A percentile compares a stretch with the other conserved stretches of the same genome.
These are phyloP conservation scores for Clitopilus hobsonii DNA, from an alignment of 768 basidiomycete genomes.

Conservation along the genomic window DNA sequence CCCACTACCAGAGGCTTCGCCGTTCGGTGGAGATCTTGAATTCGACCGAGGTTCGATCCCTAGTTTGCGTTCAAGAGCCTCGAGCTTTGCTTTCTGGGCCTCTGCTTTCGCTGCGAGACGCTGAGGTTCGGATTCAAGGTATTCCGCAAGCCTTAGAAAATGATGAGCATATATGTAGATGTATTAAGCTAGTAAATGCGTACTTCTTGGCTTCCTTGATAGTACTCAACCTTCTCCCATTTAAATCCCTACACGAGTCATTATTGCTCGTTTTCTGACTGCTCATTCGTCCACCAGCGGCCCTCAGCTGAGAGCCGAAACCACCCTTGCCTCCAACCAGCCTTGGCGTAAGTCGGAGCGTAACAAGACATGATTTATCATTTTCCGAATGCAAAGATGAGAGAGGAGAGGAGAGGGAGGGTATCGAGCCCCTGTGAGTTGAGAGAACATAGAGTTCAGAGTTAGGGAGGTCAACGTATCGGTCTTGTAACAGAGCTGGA, in stretches of 20 bases:
- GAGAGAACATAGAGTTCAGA: conserved; percentile 26
- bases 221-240: conserved; percentile 83
- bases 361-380: conserved; percentile 35
- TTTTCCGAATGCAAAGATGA: conserved; percentile 19
- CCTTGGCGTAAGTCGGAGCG: conserved; percentile 68
- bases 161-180: background rate
- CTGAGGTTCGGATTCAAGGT: conserved; percentile 80
- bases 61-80: conserved; percentile 78
- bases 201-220: conserved; percentile 96
- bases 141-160: conserved; percentile 64
- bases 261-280: conserved; percentile 94
- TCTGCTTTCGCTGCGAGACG: conserved; percentile 76
- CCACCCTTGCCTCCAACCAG: conserved; percentile 94
- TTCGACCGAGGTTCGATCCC: conserved; percentile 46
- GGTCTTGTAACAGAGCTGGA: conserved; percentile 24
- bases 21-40: conserved; percentile 17
- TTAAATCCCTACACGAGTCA: conserved; percentile 91
- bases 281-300: conserved; percentile 97
- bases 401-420: conserved; percentile 19
- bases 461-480: conserved; percentile 32
- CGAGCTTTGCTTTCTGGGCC: conserved; percentile 77
- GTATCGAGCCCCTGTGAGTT: conserved; percentile 32
- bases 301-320: conserved; percentile 93
- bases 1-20: conserved; percentile 19
- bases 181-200: conserved; percentile 15